Conservation (phyloP, 2,329 filamentous ascomycete genomes). For the Podosphaera aphanis region DNA sequence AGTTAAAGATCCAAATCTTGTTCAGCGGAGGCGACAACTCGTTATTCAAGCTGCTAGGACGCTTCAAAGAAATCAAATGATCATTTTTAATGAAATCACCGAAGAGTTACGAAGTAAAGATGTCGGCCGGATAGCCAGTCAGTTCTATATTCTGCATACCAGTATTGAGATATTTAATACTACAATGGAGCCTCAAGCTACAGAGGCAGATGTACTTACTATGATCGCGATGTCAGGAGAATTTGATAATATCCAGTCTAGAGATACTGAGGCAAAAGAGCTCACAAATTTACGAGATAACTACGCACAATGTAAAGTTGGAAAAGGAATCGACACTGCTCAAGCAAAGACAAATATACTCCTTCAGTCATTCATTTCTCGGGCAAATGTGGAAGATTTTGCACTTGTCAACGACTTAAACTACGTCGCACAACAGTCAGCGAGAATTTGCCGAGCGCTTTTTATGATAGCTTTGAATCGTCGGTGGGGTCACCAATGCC, state of each 20-base stretch:
- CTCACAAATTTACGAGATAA: slow-evolving; percentile 50
- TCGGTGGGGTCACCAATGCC: slow-evolving; percentile 85
- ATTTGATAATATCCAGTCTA: slow-evolving; percentile 86
- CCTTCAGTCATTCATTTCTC: slow-evolving; percentile 80
- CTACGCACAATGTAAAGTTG: slow-evolving; percentile 47
- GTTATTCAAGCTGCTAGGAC: slow-evolving; percentile 73
- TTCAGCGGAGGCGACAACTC: slow-evolving; percentile 63
- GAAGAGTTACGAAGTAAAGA: slow-evolving; percentile 89
- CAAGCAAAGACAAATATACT: slow-evolving; percentile 92
- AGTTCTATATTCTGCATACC: slow-evolving; percentile 84
- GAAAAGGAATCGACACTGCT: slow-evolving; percentile 25
- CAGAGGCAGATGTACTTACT: slow-evolving; percentile 75
- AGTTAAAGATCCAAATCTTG: slow-evolving; percentile 65
- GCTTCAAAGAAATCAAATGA: slow-evolving; percentile 89
- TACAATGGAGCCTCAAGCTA: slow-evolving; percentile 69
- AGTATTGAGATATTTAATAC: slow-evolving; percentile 92
- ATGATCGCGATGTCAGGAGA: slow-evolving; percentile 98
- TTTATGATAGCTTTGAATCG: slow-evolving; percentile 96
- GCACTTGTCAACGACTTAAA: slow-evolving; percentile 76
- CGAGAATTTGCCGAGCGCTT: slow-evolving; percentile 75
- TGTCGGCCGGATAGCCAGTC: slow-evolving; percentile 85
- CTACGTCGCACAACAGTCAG: slow-evolving; percentile 88
- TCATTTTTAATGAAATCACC: slow-evolving; percentile 88
- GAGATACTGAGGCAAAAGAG: slow-evolving; percentile 78
- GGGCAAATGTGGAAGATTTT: slow-evolving; percentile 74